Evolutionary conservation across 1,284 basidiomycete species (phyloP), one percentile per base, ranked within the genome.

Genomic region (Takashimella koratensis): DNA sequence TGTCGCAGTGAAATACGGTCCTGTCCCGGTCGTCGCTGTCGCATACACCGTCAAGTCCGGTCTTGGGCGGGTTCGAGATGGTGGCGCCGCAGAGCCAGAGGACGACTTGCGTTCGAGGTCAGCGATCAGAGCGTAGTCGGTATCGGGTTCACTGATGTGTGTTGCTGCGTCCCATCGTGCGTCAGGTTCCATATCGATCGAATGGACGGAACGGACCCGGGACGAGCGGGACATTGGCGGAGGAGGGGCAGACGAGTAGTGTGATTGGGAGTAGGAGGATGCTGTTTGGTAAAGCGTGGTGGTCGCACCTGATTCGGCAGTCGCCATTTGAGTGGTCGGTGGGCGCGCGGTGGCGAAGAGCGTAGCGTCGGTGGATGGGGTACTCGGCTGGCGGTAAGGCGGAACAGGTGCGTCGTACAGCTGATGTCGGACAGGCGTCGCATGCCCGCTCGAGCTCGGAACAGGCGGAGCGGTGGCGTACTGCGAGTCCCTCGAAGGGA

Each of bases 101-200:
- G 69, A 68, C 2, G 70, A 71, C 16, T 62, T 56, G 16, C 72
- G 54, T 49, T 74, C 72, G 2, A 74, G 61, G 20, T 66, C 67
- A 2, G 64, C 63, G 21, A 73, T 52, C 3, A 70, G 42, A 16
- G 57, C 67, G 13, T 57, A 44, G 49, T 73, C 67, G 1, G 64
- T 58, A 39, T 67, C 67, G 0, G 68, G 66, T 47, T 74, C 64
- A 27, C 65, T 69, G 25, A 74, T 62, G 3, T 65, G 64, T 3
- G 72, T 70, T 36, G 30, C 30, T 36, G 30, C 16, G 30, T 36
- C 30, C 30, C 30, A 36, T 36, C 16, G 8, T 8, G 30, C 30
- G 8, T 36, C 30, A 16, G 30, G 30, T 36, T 36, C 30, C 8
- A 36, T 8, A 16, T 36, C 30, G 30, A 36, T 36, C 16, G 30